Evolutionary conservation across 2,329 filamentous ascomycete species (phyloP).

Genomic region (Pseudocercospora crystallina): DNA sequence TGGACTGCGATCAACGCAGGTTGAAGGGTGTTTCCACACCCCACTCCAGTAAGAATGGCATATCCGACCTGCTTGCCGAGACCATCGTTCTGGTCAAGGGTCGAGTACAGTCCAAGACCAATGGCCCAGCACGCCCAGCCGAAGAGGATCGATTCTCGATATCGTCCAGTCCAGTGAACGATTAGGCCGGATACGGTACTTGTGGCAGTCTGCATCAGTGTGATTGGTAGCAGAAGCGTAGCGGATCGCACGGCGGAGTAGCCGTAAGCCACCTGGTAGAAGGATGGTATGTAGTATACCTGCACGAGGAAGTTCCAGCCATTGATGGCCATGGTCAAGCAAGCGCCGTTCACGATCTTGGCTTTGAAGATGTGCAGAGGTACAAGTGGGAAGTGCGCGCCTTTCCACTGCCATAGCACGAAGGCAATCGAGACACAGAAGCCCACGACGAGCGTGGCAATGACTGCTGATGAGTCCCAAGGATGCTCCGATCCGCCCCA

Average conservation of each 20-base stretch:
- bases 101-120: slow-evolving; percentile 22
- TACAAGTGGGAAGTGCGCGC: slow-evolving; percentile 50
- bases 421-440: slow-evolving; percentile 50
- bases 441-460: slow-evolving; percentile 54
- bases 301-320: slow-evolving; percentile 62
- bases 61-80: slow-evolving; percentile 58
- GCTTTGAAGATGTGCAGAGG: slow-evolving; percentile 56
- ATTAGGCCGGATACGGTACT: slow-evolving; percentile 22
- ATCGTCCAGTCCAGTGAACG: slow-evolving; percentile 23
- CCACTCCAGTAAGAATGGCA: slow-evolving; percentile 52
- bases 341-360: slow-evolving; percentile 55
- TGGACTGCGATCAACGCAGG: slow-evolving; percentile 59
- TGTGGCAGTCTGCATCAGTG: slow-evolving; percentile 18
- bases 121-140: slow-evolving; percentile 23
- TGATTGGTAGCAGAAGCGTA: slow-evolving; percentile 20
- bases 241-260: slow-evolving; percentile 23
- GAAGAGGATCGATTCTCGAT: slow-evolving; percentile 46
- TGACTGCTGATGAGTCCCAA: slow-evolving; percentile 56
- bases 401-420: slow-evolving; percentile 55
- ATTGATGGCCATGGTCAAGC: slow-evolving; percentile 50
- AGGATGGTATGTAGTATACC: slow-evolving; percentile 42
- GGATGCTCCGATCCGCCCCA: slow-evolving; percentile 55
- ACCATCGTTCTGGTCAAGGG: slow-evolving; percentile 33
- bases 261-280: slow-evolving; percentile 23
- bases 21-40: slow-evolving; percentile 55